phyloP scores from a whole-genome alignment of 1,284 basidiomycete genomes.

The Mycena sp. region DNA sequence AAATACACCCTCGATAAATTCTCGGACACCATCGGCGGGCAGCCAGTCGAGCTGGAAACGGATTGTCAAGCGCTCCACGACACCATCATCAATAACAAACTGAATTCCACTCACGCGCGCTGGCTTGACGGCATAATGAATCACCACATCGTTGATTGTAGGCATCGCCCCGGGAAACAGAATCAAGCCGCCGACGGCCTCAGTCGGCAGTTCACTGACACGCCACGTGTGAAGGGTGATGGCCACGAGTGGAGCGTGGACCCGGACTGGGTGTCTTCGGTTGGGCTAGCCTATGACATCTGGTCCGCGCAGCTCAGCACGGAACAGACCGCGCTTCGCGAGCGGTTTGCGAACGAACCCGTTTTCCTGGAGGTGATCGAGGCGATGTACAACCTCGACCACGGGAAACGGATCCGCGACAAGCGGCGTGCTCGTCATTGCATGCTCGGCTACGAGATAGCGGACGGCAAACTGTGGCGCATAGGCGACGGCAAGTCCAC shows the following conservation, averaged over 20 bases:
- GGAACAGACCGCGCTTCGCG: constrained; percentile 12
- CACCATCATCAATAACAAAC: constrained; percentile 33
- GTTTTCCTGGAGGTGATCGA: constrained; percentile 37
- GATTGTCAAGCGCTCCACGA: constrained; percentile 44
- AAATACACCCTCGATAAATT: no score
- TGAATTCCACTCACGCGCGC: constrained; percentile 37
- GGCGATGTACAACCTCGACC: constrained; percentile 33
- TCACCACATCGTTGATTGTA: constrained; percentile 37
- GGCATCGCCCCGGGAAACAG: no score
- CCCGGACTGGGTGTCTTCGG: constrained; percentile 40
- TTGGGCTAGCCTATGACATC: constrained; percentile 35
- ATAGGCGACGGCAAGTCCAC: constrained; percentile 30
- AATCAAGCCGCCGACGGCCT: no score
- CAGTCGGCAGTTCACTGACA: constrained; percentile 15
- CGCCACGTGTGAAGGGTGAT: constrained; percentile 35
- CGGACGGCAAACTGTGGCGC: constrained; percentile 44
- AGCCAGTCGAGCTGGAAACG: constrained; percentile 34
- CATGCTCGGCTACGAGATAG: constrained; percentile 39
- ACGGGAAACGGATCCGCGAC: constrained; percentile 9
- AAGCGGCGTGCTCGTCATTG: constrained; percentile 1
- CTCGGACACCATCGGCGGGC: constrained; percentile 27
- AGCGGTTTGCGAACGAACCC: constrained; percentile 6
- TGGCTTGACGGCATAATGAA: constrained; percentile 40
- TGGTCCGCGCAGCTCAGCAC: neutral
- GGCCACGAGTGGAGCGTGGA: constrained; percentile 43